phyloP scores from a whole-genome alignment of 148 eudicot species.

The Diospyros lotus region DNA sequence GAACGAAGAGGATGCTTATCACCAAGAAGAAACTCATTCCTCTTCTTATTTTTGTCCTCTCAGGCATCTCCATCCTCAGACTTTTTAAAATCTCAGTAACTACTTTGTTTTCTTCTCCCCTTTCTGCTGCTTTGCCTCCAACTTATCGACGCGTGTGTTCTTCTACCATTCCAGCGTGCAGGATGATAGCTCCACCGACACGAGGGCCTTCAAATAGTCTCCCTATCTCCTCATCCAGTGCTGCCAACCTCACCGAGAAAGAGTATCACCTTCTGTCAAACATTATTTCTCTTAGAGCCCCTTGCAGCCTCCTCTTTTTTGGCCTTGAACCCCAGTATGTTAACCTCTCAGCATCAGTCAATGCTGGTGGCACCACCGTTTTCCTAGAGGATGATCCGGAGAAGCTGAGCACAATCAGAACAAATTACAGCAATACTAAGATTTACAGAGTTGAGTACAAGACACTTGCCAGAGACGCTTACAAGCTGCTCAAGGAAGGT shows the following conservation, averaged over 20 bases:
- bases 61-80: conserved; percentile 54
- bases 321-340: conserved; percentile 60
- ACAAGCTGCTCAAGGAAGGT: conserved; percentile 53
- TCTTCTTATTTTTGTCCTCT: conserved; percentile 48
- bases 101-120: conserved; percentile 39
- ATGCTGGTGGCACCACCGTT: conserved; percentile 58
- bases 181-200: neutral
- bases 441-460: conserved; percentile 44
- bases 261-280: conserved; percentile 49
- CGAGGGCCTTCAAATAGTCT: neutral
- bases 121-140: conserved; percentile 13
- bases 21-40: conserved; percentile 57
- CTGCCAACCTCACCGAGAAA: conserved; percentile 38
- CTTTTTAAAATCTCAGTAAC: conserved; percentile 48
- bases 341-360: conserved; percentile 42
- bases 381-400: conserved; percentile 52
- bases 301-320: conserved; percentile 83
- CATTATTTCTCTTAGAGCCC: conserved; percentile 47
- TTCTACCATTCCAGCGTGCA: conserved; percentile 13
- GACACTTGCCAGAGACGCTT: conserved; percentile 73
- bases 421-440: conserved; percentile 31
- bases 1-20: conserved; percentile 32
- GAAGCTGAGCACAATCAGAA: conserved; percentile 17
- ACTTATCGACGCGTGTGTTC: neutral
- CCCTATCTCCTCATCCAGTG: neutral